Base-by-base conservation (phyloP, 768 basidiomycete genomes). In the Lentinula boryana region DNA sequence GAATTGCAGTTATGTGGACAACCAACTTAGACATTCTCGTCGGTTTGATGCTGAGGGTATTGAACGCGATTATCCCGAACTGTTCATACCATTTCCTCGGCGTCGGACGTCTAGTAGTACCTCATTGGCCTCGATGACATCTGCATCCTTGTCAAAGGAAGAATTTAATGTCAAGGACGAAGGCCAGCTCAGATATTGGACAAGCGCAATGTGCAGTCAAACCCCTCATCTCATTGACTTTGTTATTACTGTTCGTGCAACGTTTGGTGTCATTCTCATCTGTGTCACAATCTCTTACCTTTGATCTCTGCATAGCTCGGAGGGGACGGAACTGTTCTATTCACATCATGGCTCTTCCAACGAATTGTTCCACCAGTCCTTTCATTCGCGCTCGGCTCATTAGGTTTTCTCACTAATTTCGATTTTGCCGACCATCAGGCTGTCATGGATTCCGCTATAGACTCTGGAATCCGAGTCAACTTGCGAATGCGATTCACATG, bases 301-400 rank as follows among this genome's bases (percentile, higher is more conserved):
- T 48, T 10, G 5, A 32, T 27, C 31, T 59, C 56, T 36, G 51
- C 40, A 46, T 33, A 98, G 95, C 87, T 98, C 63, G 97, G 97
- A 51, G 97, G 97, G 9, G 97, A 99, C 70, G 97, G 97, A 13
- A 99, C 97, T 0, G 95, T 98, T 2, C 84, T 99, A 15, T 99
- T 98, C 76, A 97, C 97, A 5, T 98, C 97, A 3, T 98, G 97
- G 97, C 79, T 99, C 35, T 99, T 99, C 78, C 97, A 99, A 72
- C 87, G 88, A 57, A 93, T 99, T 68, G 97, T 98, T 15, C 97
- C 97, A n/a, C 97, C 97, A 12, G 94, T 98, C 40, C 87, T 99
- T 13, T 88, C 97, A 1, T 99, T 99, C 71, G 95, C 97, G 1
- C 82, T 99, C 31, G 97, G 97, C 48, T 98, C 96, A 4, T 84